phyloP scores from a whole-genome alignment of 2,329 filamentous ascomycete genomes.

The Alternaria novae-zelandiae region DNA sequence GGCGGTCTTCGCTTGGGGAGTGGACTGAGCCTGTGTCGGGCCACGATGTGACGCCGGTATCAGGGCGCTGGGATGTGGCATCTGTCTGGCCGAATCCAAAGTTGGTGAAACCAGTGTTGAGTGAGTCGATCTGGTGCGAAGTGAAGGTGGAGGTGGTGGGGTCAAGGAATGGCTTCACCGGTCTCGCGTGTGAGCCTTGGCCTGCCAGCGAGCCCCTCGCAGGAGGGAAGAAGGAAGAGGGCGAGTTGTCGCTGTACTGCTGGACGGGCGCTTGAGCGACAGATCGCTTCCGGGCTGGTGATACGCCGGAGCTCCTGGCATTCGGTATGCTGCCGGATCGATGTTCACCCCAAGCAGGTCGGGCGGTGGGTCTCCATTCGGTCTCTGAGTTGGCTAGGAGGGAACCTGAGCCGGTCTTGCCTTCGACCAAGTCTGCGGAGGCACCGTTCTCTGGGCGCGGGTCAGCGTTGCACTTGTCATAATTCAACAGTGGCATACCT shows the following conservation, averaged over 20 bases:
- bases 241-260: slow-evolving; percentile 35
- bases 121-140: slow-evolving; percentile 37
- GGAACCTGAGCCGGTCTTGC: slow-evolving; percentile 72
- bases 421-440: slow-evolving; percentile 51
- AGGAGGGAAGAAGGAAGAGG: slow-evolving; percentile 37
- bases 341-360: slow-evolving; percentile 65
- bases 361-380: slow-evolving; percentile 63
- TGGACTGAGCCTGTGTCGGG: slow-evolving; percentile 43
- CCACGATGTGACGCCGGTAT: slow-evolving; percentile 42
- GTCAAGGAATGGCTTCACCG: slow-evolving; percentile 41
- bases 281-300: slow-evolving; percentile 48
- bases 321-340: slow-evolving; percentile 38
- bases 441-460: slow-evolving; percentile 35
- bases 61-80: slow-evolving; percentile 32
- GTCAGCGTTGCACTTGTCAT: slow-evolving; percentile 18
- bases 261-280: slow-evolving; percentile 44
- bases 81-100: slow-evolving; percentile 43
- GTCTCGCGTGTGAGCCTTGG: slow-evolving; percentile 31
- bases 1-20: slow-evolving; percentile 53
- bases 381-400: slow-evolving; percentile 72
- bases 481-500: slow-evolving; percentile 27
- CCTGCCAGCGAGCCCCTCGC: slow-evolving; percentile 29
- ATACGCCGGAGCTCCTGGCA: slow-evolving; percentile 44
- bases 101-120: slow-evolving; percentile 42
- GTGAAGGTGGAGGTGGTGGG: slow-evolving; percentile 42